Evolutionary conservation across 2,329 filamentous ascomycete genomes (phyloP).

Genomic region (Fusarium sp.): DNA sequence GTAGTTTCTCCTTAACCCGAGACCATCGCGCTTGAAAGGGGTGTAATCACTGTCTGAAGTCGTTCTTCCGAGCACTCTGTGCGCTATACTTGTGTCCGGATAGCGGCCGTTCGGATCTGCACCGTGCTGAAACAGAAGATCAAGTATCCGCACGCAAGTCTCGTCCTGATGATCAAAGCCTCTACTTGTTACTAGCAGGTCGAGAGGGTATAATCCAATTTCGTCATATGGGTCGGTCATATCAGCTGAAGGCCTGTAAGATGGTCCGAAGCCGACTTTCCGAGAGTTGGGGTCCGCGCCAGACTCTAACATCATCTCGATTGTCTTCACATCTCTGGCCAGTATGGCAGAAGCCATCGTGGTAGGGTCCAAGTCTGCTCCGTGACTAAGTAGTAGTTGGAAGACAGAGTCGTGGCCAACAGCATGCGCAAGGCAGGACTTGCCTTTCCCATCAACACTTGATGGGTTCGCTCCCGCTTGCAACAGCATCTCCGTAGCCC

Average conservation of each 20-base stretch:
- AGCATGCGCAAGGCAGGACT: not conserved
- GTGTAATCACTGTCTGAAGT: rapidly evolving
- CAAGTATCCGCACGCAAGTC: not conserved
- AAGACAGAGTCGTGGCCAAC: not conserved
- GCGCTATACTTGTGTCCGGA: not conserved
- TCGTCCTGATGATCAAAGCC: not conserved
- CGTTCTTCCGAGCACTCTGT: not conserved
- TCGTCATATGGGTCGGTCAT: not conserved
- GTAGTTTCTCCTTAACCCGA: not conserved
- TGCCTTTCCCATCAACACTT: not conserved
- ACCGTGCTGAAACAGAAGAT: not conserved
- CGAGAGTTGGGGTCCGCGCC: not conserved
- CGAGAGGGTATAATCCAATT: not conserved
- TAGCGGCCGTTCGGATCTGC: not conserved
- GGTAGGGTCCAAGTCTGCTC: rapidly evolving
- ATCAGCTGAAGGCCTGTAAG: too few species aligned
- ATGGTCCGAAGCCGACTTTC: not conserved
- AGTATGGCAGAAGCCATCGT: rapidly evolving
- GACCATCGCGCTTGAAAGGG: too few species aligned
- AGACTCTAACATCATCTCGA: not conserved
- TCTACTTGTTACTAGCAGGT: not conserved
- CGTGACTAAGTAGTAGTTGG: not conserved
- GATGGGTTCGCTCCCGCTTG: not conserved
- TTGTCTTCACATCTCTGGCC: rapidly evolving
- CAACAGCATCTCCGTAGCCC: not conserved